These are phyloP conservation scores for Leucogyrophana mollusca DNA, from an alignment of 768 basidiomycete genomes.

Conservation along the genomic window DNA sequence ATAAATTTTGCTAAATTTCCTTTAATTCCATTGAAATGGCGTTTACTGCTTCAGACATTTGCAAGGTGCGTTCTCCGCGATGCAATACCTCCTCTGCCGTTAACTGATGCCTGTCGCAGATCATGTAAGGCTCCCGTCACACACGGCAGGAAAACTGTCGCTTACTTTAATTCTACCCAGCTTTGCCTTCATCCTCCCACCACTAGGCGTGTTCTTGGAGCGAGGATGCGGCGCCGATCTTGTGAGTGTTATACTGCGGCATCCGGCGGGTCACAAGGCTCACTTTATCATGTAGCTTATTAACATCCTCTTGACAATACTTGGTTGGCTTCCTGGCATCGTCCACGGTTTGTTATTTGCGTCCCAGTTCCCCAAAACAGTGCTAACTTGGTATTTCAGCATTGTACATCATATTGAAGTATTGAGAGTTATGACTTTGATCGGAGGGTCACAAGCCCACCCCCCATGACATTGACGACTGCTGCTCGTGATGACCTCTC, in stretches of 20 bases:
- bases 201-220: constrained; percentile 87
- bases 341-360: constrained; percentile 51
- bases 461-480: too few relatives aligned
- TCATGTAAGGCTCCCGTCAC: constrained; percentile 35
- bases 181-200: constrained; percentile 73
- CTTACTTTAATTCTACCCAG: constrained; percentile 28
- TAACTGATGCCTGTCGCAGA: constrained; percentile 26
- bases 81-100: background rate
- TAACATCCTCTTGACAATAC: constrained; percentile 76
- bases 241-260: constrained; percentile 39
- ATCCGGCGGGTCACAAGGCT: background rate
- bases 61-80: constrained; percentile 53
- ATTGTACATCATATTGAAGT: constrained; percentile 80
- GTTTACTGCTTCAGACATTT: constrained; percentile 71
- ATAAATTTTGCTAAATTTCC: constrained; percentile 6
- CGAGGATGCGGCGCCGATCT: constrained; percentile 80
- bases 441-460: too few relatives aligned
- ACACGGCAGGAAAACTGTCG: background rate
- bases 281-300: constrained; percentile 38
- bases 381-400: constrained; percentile 41
- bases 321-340: constrained; percentile 82
- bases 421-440: constrained; percentile 31
- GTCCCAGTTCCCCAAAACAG: background rate
- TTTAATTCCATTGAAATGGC: constrained; percentile 46
- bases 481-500: too few relatives aligned